These are phyloP conservation scores for Nicotiana tomentosiformis DNA, from an alignment of 257 asterid genomes.

Conservation along the genomic window DNA sequence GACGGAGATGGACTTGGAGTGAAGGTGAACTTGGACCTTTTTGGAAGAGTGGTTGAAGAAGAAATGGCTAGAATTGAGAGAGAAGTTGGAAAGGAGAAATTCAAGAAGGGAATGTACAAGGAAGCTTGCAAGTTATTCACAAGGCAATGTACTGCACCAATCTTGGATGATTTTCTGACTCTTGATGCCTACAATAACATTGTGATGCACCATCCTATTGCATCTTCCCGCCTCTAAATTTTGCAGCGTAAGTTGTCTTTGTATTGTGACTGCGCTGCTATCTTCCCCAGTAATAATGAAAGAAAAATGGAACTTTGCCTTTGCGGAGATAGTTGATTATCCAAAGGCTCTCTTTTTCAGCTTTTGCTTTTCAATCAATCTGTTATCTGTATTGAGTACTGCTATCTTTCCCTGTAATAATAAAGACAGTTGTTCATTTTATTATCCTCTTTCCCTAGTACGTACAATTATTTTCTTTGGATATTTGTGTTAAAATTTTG, in stretches of 20 bases:
- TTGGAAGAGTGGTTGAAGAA: constrained; percentile 86
- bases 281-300: background rate
- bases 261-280: background rate
- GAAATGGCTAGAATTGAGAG: constrained; percentile 85
- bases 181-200: constrained; percentile 77
- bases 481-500: background rate
- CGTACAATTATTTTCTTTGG: background rate
- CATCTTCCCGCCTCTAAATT: constrained; percentile 47
- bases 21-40: constrained; percentile 55
- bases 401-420: background rate
- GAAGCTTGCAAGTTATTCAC: constrained; percentile 80
- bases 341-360: background rate
- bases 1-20: constrained; percentile 86
- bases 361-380: background rate
- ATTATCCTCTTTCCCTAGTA: background rate
- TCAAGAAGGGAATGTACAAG: constrained; percentile 61
- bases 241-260: background rate
- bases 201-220: constrained; percentile 54
- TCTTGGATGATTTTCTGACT: constrained; percentile 79
- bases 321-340: background rate
- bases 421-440: background rate
- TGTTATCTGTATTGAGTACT: background rate
- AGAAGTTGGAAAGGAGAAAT: constrained; percentile 76
- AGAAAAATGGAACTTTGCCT: background rate
- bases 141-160: constrained; percentile 57